Base-by-base conservation (phyloP, 2,329 filamentous ascomycete species). In the Xylariales sp. region DNA sequence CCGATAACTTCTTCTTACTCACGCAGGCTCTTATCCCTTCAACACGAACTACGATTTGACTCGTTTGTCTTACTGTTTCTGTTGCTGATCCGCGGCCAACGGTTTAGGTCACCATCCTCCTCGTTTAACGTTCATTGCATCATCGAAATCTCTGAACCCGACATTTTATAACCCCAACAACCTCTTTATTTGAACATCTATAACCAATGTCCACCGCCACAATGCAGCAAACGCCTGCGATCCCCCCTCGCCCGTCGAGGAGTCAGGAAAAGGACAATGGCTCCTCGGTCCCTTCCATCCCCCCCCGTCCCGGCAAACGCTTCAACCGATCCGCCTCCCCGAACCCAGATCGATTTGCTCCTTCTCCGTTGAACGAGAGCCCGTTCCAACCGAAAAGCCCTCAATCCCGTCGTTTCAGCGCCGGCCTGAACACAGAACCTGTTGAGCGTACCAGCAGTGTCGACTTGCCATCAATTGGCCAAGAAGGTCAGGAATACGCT, bases 401-500 rank as follows among this genome's bases (percentile, higher is more conserved):
- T 51, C 58, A 59, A 55, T 64, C 52, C 48, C 64, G 56, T 48
- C 59, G 68, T 49, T 22, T 15, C 19, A 20, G 18, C 14, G 24
- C n/a, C 10, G 32, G 31, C 15, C 33, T 38, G 10, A 18, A 18
- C 14, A 20, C 25, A 10, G 35, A 44, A 12, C 31, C 40, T n/a
- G 60, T 74, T 48, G 66, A 74, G 31, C 84, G 88, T 38, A 80
- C 86, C 25, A 78, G 80, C 36, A 94, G 87, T 58, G 87, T 95
- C 43, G 78, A 79, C 24, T 76, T 96, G 59, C 91, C 91, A 12
- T 86, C 86, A 1, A 75, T 95, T 42, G 91, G 91, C 44, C 83
- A 96, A 59, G 91, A 96, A 67, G 91, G 91, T 48, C 80, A 74
- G 51, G 91, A 96, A 67, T 96, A 96, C 65, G 87, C 80, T 39